Percentiles rank a stretch among this genome's conserved stretches.
Conservation (phyloP, 2,329 filamentous ascomycete species). For the Verticillium longisporum region DNA sequence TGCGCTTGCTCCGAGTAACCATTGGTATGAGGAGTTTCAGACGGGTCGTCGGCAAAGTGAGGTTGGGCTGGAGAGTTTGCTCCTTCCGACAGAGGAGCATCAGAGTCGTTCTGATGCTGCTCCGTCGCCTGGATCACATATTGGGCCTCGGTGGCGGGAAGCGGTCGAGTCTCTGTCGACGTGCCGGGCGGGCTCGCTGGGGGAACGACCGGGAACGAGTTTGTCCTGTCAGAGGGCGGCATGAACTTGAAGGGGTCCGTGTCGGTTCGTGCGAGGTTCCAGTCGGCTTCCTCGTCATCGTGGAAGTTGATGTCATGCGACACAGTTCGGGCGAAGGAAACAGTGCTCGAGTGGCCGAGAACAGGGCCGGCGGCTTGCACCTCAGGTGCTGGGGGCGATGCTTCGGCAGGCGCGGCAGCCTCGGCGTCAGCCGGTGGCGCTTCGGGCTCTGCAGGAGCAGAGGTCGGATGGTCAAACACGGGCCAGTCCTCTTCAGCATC, state of each 20-base stretch:
- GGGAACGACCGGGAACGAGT: constrained; percentile 56
- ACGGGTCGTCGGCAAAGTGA: not conserved
- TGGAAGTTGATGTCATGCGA: constrained; percentile 55
- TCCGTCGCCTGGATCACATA: constrained; percentile 35
- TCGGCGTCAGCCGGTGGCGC: not conserved
- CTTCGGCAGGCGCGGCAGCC: not conserved
- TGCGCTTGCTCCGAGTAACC: constrained; percentile 17
- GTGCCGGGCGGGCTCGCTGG: constrained; percentile 20
- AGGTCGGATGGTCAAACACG: constrained; percentile 9
- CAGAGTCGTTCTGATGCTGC: constrained; percentile 28
- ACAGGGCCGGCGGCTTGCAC: constrained; percentile 2
- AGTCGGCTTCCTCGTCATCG: constrained; percentile 53
- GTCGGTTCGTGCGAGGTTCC: constrained; percentile 42
- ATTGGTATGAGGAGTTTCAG: not conserved
- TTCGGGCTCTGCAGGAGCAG: not conserved
- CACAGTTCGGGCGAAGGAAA: constrained; percentile 59
- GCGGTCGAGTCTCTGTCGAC: constrained; percentile 24
- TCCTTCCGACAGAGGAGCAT: not conserved
- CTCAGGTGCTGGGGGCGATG: not conserved
- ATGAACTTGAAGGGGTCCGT: constrained; percentile 56
- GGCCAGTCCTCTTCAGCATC: constrained; percentile 16
- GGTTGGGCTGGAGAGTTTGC: not conserved
- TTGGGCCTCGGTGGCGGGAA: constrained; percentile 43
- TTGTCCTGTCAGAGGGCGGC: constrained; percentile 49
- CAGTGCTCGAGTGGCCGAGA: constrained; percentile 44